Evolutionary conservation across 1,284 basidiomycete genomes (phyloP), one percentile per base, ranked within the genome.

Genomic region (Marasmius oreades): DNA sequence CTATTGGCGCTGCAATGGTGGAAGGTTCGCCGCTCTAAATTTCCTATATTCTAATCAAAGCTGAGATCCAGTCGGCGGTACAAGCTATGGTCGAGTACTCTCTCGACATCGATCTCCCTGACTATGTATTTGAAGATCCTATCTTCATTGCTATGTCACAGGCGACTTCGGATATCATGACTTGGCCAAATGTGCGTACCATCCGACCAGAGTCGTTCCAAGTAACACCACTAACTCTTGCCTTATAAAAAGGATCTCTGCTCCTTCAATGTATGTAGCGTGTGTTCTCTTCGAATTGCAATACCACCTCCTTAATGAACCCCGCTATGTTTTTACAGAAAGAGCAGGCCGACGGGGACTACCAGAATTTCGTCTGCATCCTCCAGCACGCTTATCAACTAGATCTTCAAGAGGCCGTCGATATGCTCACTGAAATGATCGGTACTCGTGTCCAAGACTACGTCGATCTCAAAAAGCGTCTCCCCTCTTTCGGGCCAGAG

Each of bases 301-400:
- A 48, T 53, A 36, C 26, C 52, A 60, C 46, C 58, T 33, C 45
- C 51, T 59, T 48, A 54, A 37, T 45, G 53, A 51, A 46, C 55
- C 20, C 10, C n/a, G 20, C 7, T 20, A 42, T n/a, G 7, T 42
- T 23, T 46, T 51, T 34, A 54, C 62, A 78, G 77, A 78, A 78
- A 67, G 78, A 80, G 60, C 78, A 80, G 58, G 69, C 75, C 5
- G 77, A 79, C 55, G 74, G 73, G 26, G 78, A 80, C 61, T 78
- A 76, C 59, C 77, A 78, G 63, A 80, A 80, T 59, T 66, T 80
- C 11, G 77, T 80, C 36, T 77, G 77, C 62, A 72, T 72, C 51
- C 69, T 79, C 53, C 78, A 79, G 75, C 63, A 72, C 36, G 75
- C 78, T 60, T 68, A 64, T 33, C 63, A 70, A n/a, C 63, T 75